phyloP scores from a whole-genome alignment of 2,329 filamentous ascomycete species.

The Aspergillus hiratsukae region DNA sequence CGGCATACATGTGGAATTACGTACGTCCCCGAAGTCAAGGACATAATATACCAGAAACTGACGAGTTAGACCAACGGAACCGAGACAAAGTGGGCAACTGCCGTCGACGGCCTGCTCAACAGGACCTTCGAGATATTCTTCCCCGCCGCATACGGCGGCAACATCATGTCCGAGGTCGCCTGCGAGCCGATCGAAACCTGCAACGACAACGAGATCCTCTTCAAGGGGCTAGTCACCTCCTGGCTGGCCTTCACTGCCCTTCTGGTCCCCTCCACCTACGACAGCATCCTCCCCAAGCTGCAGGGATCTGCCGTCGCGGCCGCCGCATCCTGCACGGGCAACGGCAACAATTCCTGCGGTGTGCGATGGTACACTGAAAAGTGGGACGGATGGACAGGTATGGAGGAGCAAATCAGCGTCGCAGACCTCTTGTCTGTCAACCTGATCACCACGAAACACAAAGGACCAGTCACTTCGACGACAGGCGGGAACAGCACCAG shows the following conservation, averaged over 20 bases:
- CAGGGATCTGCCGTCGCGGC: slow-evolving; percentile 56
- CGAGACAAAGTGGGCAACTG: slow-evolving; percentile 50
- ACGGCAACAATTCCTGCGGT: slow-evolving; percentile 58
- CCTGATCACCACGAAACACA: slow-evolving; percentile 48
- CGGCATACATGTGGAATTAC: slow-evolving; percentile 65
- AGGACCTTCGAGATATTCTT: slow-evolving; percentile 49
- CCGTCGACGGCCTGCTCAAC: slow-evolving; percentile 53
- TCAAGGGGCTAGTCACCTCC: slow-evolving; percentile 66
- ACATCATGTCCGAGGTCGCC: slow-evolving; percentile 60
- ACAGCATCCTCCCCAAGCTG: slow-evolving; percentile 55
- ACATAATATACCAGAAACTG: background rate
- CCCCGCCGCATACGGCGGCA: slow-evolving; percentile 38
- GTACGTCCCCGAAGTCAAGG: slow-evolving; percentile 31
- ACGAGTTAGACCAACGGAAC: slow-evolving; percentile 43
- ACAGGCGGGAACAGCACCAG: slow-evolving; percentile 54
- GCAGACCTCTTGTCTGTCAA: slow-evolving; percentile 60
- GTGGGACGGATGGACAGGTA: slow-evolving; percentile 57
- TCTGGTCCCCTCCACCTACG: slow-evolving; percentile 56
- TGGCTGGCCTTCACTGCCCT: slow-evolving; percentile 61
- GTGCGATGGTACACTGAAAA: slow-evolving; percentile 55
- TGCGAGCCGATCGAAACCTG: slow-evolving; percentile 62
- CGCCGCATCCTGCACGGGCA: slow-evolving; percentile 58
- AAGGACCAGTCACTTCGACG: slow-evolving; percentile 35
- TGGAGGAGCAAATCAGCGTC: slow-evolving; percentile 66
- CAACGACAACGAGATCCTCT: slow-evolving; percentile 66